Percentiles rank a stretch among this genome's conserved stretches.
Evolutionary conservation across 495 filamentous ascomycete genomes (phyloP).

Genomic region (Podospora anserina): DNA sequence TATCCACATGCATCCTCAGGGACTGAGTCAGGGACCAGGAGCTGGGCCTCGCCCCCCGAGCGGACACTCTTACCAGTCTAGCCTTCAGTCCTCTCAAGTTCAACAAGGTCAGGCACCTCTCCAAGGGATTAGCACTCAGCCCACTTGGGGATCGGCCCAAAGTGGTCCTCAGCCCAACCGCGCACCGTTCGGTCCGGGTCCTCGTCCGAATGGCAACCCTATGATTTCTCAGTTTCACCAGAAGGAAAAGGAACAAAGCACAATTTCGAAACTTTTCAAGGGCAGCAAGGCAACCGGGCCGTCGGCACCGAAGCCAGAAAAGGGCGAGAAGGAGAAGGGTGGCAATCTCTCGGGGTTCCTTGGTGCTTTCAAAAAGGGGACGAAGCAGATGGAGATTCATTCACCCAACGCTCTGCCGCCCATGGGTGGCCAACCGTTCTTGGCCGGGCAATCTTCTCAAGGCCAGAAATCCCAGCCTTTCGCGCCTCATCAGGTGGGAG

Average conservation of each 20-base stretch:
- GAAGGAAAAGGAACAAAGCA: slow-evolving; percentile 33
- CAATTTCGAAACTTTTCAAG: slow-evolving; percentile 35
- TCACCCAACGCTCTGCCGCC: not conserved
- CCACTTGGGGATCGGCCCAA: slow-evolving; percentile 8
- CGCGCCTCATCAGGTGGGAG: not conserved
- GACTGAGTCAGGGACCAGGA: not conserved
- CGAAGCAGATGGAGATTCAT: slow-evolving; percentile 25
- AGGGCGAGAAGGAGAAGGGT: slow-evolving; percentile 28
- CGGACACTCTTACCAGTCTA: slow-evolving; percentile 15
- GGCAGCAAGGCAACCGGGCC: slow-evolving; percentile 19
- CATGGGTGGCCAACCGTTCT: slow-evolving; percentile 6
- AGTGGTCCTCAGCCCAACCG: slow-evolving; percentile 12
- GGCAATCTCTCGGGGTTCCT: slow-evolving; percentile 31
- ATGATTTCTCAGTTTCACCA: slow-evolving; percentile 11
- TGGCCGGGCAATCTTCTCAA: slow-evolving; percentile 3
- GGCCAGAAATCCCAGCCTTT: not conserved
- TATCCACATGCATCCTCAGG: slow-evolving; percentile 2
- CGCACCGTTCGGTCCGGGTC: slow-evolving; percentile 15
- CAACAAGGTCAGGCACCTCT: slow-evolving; percentile 13
- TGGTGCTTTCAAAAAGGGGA: slow-evolving; percentile 29
- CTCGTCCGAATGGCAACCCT: slow-evolving; percentile 16
- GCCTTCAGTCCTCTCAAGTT: not conserved
- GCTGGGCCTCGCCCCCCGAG: slow-evolving; percentile 2
- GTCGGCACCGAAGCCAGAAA: slow-evolving; percentile 13
- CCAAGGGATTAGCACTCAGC: slow-evolving; percentile 3